These are phyloP conservation scores for Vaccinium myrtillus DNA, from an alignment of 148 eudicot genomes.

Conservation along the genomic window DNA sequence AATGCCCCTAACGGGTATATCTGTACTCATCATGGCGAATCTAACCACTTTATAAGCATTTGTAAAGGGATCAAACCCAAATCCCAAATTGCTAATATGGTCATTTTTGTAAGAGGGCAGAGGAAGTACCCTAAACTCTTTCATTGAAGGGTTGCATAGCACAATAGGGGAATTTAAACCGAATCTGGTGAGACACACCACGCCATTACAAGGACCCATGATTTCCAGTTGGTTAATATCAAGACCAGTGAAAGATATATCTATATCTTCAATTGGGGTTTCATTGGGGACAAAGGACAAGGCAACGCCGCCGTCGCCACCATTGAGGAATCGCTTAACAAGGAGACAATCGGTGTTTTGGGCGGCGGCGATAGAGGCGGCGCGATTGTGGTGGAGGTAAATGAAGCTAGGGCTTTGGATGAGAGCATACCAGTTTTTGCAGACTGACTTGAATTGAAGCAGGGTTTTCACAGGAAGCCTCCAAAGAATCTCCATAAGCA, in stretches of 20 bases:
- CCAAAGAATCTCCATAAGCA: background rate
- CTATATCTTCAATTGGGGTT: background rate
- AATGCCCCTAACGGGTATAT: background rate
- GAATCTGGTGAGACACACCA: background rate
- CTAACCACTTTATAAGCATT: background rate
- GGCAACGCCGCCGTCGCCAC: background rate
- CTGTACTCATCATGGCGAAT: background rate
- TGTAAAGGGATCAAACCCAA: background rate
- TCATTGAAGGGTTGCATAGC: slow-evolving; percentile 1
- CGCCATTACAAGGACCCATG: background rate
- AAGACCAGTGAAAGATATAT: background rate
- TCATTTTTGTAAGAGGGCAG: background rate
- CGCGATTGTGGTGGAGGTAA: background rate
- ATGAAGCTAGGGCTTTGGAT: background rate
- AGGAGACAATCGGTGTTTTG: background rate
- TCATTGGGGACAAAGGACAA: background rate
- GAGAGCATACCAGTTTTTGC: background rate
- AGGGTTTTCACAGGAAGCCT: background rate
- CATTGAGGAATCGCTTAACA: background rate
- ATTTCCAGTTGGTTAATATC: background rate
- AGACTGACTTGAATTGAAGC: background rate
- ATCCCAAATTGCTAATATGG: background rate
- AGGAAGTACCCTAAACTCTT: background rate
- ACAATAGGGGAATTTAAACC: background rate
- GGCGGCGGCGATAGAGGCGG: background rate